These are phyloP conservation scores for Sarocladium brachiariae DNA, from an alignment of 2,329 filamentous ascomycete species.

Conservation along the genomic window DNA sequence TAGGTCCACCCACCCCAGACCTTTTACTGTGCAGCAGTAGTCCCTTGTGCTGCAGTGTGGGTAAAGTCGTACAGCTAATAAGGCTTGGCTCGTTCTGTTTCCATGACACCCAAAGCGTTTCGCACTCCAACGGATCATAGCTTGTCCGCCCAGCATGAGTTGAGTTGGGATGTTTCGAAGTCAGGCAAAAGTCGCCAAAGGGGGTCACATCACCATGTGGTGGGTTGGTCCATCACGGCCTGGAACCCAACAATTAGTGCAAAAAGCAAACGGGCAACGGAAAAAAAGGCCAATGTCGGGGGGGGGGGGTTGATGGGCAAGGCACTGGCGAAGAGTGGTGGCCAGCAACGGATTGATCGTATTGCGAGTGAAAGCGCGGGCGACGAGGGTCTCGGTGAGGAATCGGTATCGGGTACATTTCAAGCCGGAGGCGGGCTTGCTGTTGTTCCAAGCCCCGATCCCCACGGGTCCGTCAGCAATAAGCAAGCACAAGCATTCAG, in stretches of 20 bases:
- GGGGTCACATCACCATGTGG: not conserved
- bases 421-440: no score
- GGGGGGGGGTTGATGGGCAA: not conserved
- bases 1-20: no score
- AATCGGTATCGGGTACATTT: no score
- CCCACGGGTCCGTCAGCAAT: no score
- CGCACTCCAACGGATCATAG: not conserved
- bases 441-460: no score
- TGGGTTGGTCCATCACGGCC: not conserved
- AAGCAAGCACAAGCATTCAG: no score
- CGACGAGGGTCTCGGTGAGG: not conserved
- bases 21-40: no score
- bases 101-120: conserved; percentile 4
- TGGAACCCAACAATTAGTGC: not conserved
- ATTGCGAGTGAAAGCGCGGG: not conserved
- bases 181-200: not conserved
- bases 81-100: not conserved
- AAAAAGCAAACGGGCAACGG: no score
- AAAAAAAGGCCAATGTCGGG: no score
- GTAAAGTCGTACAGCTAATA: no score
- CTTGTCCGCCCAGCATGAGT: not conserved
- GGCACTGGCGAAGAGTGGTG: not conserved
- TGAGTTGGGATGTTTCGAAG: not conserved
- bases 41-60: no score
- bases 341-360: conserved; percentile 3